phyloP scores from a whole-genome alignment of 2,329 filamentous ascomycete species.

The Cladophialophora chaetospira region DNA sequence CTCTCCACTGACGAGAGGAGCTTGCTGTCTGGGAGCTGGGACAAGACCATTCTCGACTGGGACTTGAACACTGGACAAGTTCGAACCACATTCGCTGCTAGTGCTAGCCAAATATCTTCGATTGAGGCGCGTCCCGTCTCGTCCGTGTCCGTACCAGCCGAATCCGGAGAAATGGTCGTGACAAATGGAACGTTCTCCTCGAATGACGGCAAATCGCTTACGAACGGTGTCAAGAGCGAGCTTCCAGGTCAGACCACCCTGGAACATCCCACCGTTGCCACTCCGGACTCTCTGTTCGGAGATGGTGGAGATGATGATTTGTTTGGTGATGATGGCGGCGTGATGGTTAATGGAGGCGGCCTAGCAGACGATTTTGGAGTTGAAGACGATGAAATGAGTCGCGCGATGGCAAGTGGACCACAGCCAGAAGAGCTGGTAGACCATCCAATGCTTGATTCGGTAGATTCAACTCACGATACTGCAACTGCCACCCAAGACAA shows the following conservation, averaged over 20 bases:
- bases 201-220: constrained; percentile 67
- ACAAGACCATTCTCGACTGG: constrained; percentile 93
- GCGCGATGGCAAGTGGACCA: constrained; percentile 67
- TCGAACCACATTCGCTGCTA: constrained; percentile 74
- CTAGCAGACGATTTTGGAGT: constrained; percentile 69
- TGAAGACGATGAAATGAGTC: constrained; percentile 80
- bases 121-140: constrained; percentile 82
- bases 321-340: constrained; percentile 76
- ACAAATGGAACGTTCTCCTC: constrained; percentile 71
- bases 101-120: constrained; percentile 79
- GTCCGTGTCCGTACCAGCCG: constrained; percentile 72
- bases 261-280: constrained; percentile 64
- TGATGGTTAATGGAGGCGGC: constrained; percentile 48
- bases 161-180: constrained; percentile 59
- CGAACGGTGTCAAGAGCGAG: constrained; percentile 54
- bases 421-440: constrained; percentile 51
- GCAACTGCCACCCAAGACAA: constrained; percentile 7
- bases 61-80: constrained; percentile 84
- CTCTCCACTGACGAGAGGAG: constrained; percentile 83
- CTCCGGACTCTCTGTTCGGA: constrained; percentile 79
- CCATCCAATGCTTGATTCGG: constrained; percentile 21
- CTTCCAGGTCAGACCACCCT: constrained; percentile 36
- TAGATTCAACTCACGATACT: constrained; percentile 3
- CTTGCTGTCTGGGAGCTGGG: constrained; percentile 91
- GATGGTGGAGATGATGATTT: constrained; percentile 78